A percentile compares a stretch with the other conserved stretches of the same genome.
Conservation (phyloP, 2,329 filamentous ascomycete species). For the Epichloe amarillans region DNA sequence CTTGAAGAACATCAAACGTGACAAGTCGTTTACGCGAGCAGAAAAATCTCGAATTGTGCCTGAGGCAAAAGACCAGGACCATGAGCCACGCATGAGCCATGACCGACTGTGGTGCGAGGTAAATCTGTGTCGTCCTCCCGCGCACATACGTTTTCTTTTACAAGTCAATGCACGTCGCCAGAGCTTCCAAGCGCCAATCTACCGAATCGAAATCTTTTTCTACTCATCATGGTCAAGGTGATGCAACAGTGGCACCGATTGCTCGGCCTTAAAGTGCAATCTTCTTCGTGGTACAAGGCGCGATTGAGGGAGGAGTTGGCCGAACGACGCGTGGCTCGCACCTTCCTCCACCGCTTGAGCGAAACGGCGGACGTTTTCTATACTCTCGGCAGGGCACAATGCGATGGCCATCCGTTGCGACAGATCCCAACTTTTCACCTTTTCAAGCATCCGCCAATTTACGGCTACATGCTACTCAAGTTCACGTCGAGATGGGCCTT, state of each 20-base stretch:
- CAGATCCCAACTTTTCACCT: conserved; percentile 13
- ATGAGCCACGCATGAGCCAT: no score
- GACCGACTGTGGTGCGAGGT: no score
- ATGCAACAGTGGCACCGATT: conserved; percentile 7
- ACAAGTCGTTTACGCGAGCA: no score
- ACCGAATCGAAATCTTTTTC: no score
- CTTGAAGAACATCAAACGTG: no score
- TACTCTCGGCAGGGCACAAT: conserved; percentile 23
- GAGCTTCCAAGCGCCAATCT: no score
- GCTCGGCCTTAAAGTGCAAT: conserved; percentile 18
- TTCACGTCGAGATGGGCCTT: conserved; percentile 28
- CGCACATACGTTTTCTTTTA: no score
- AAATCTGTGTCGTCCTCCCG: no score
- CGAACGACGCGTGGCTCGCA: conserved; percentile 20
- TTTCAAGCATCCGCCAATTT: conserved; percentile 15
- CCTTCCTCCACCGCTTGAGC: conserved; percentile 21
- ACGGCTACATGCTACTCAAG: conserved; percentile 30
- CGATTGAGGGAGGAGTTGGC: conserved; percentile 25
- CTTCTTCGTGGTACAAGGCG: conserved; percentile 24
- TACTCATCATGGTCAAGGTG: neutral
- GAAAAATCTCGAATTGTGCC: no score
- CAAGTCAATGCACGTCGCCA: no score
- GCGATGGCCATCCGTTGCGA: conserved; percentile 23
- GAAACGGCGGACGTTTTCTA: conserved; percentile 32
- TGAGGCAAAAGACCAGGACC: no score